Percentiles rank a stretch among this genome's conserved stretches.
These are phyloP conservation scores for Trichoderma sp. DNA, from an alignment of 2,329 filamentous ascomycete genomes.

Conservation along the genomic window DNA sequence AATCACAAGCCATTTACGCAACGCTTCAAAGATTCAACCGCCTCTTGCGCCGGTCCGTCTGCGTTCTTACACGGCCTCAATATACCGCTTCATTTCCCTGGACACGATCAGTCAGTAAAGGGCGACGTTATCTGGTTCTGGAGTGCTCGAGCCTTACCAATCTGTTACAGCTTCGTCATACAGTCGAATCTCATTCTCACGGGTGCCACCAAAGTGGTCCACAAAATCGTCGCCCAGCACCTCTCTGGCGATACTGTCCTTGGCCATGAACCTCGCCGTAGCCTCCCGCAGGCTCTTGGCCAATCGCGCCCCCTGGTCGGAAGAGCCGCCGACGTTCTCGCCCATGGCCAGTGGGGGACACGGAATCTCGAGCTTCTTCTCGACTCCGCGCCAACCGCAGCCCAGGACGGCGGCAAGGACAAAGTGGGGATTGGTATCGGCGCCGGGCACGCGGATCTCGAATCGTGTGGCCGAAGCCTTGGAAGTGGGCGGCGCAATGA, in stretches of 20 bases:
- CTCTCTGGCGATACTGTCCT: constrained; percentile 84
- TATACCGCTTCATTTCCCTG: constrained; percentile 76
- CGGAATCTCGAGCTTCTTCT: constrained; percentile 83
- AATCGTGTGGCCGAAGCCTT: constrained; percentile 86
- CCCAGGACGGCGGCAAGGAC: constrained; percentile 85
- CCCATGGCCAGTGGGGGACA: constrained; percentile 82
- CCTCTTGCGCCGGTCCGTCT: background rate
- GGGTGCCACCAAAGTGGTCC: constrained; percentile 88
- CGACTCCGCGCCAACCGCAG: constrained; percentile 85
- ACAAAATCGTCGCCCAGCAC: constrained; percentile 95
- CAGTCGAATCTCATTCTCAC: constrained; percentile 83
- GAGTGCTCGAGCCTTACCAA: constrained; percentile 64
- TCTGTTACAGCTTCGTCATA: constrained; percentile 98
- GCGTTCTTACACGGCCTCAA: constrained; percentile 60
- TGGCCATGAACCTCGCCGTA: constrained; percentile 70
- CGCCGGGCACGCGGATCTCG: constrained; percentile 90
- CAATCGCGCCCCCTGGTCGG: constrained; percentile 71
- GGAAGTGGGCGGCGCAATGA: constrained; percentile 85
- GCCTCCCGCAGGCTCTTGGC: constrained; percentile 86
- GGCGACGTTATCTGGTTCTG: background rate
- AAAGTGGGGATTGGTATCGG: constrained; percentile 85
- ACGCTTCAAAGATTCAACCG: background rate
- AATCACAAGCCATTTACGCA: constrained; percentile 24
- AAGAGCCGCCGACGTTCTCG: constrained; percentile 70
- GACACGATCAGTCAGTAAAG: constrained; percentile 24